Conservation (phyloP, 2,329 filamentous ascomycete genomes). For the Coniochaeta hoffmannii region DNA sequence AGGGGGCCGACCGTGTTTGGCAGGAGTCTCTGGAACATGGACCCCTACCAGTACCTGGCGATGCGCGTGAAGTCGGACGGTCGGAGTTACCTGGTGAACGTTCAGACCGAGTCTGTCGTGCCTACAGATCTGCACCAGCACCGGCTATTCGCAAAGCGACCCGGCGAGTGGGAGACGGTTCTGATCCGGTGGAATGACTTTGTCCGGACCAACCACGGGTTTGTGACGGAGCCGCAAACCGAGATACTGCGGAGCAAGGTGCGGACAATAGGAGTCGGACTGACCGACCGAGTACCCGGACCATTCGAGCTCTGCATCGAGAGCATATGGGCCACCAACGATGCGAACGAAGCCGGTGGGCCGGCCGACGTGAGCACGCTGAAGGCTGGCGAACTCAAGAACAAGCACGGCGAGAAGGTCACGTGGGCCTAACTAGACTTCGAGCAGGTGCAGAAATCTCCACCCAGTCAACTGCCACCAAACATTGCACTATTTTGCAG, state of each 20-base stretch:
- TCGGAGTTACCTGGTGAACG: constrained; percentile 86
- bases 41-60: constrained; percentile 81
- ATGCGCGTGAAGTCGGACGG: constrained; percentile 86
- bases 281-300: constrained; percentile 84
- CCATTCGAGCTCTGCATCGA: constrained; percentile 84
- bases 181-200: constrained; percentile 87
- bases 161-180: constrained; percentile 93
- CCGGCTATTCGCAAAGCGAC: constrained; percentile 68
- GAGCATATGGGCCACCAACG: constrained; percentile 85
- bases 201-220: constrained; percentile 87
- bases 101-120: constrained; percentile 90
- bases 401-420: constrained; percentile 34
- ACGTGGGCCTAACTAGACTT: constrained; percentile 23
- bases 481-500: neutral
- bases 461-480: neutral
- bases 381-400: constrained; percentile 29
- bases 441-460: neutral
- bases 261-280: constrained; percentile 73
- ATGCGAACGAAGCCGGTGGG: constrained; percentile 29
- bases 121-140: constrained; percentile 97
- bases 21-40: constrained; percentile 78
- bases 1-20: constrained; percentile 76
- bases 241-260: constrained; percentile 85
- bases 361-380: constrained; percentile 9
- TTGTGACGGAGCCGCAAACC: constrained; percentile 86